Evolutionary conservation across 2,329 filamentous ascomycete species (phyloP).

Genomic region (Paecilomyces sp.): DNA sequence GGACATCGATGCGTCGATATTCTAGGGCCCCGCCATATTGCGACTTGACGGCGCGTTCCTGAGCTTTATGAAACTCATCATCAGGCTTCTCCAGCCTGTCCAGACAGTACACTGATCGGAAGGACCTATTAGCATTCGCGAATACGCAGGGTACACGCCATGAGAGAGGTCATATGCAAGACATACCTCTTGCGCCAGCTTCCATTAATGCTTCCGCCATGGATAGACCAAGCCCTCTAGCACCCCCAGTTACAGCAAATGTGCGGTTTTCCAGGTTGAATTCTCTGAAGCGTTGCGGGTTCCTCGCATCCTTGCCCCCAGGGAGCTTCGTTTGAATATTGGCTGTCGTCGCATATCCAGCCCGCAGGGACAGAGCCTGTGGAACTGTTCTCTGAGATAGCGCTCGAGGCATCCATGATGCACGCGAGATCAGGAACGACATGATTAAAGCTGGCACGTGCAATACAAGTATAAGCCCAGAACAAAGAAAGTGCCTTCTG

Average conservation of each 20-base stretch:
- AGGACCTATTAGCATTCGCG: not conserved
- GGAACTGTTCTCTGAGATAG: not conserved
- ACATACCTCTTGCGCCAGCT: conserved; percentile 39
- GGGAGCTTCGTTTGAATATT: conserved; percentile 26
- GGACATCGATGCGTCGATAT: conserved; percentile 43
- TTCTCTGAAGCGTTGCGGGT: conserved; percentile 31
- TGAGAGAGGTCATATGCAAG: not conserved
- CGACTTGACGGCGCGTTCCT: conserved; percentile 23
- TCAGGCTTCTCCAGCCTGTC: conserved; percentile 39
- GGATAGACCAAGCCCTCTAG: conserved; percentile 35
- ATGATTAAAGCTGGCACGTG: not conserved
- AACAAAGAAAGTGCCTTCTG: not conserved
- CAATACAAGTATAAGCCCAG: not conserved
- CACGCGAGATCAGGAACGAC: not conserved
- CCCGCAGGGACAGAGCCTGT: not conserved
- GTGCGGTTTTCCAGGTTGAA: conserved; percentile 37
- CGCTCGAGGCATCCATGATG: not conserved
- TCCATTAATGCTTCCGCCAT: conserved; percentile 43
- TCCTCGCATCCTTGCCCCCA: conserved; percentile 12
- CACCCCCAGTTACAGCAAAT: conserved; percentile 38
- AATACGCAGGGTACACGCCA: not conserved
- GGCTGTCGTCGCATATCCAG: not conserved
- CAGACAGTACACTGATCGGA: conserved; percentile 40
- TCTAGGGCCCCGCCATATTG: conserved; percentile 35
- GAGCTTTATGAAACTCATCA: conserved; percentile 33